Percentiles rank a stretch among this genome's conserved stretches.
phyloP scores from a whole-genome alignment of 2,329 filamentous ascomycete genomes.

The Aspergillus hortae region DNA sequence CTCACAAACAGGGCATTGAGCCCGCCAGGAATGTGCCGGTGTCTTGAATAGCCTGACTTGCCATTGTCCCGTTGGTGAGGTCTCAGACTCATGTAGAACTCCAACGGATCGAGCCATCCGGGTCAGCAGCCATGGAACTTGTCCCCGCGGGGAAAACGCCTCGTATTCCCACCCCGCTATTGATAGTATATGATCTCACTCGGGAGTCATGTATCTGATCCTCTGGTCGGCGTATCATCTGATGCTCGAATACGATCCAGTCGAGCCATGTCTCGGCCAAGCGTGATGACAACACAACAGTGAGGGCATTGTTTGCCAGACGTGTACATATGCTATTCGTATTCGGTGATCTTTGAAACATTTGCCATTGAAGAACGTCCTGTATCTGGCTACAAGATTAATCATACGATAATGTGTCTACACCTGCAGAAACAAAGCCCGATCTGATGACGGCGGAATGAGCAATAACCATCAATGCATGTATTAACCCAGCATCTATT shows the following conservation, averaged over 20 bases:
- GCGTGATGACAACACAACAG: background rate
- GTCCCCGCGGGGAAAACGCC: background rate
- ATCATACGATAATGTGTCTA: too few relatives aligned
- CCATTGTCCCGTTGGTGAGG: background rate
- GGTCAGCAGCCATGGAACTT: background rate
- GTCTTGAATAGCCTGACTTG: background rate
- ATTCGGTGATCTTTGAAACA: too few relatives aligned
- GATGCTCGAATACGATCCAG: background rate
- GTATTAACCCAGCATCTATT: too few relatives aligned
- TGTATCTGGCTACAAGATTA: too few relatives aligned
- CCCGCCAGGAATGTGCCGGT: background rate
- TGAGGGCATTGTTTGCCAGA: too few relatives aligned
- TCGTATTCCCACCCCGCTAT: conserved; percentile 4
- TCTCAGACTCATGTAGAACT: background rate
- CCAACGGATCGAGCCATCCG: background rate
- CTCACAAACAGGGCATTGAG: background rate
- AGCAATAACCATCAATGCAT: too few relatives aligned
- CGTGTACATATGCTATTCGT: too few relatives aligned
- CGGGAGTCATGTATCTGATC: background rate
- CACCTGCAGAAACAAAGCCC: too few relatives aligned
- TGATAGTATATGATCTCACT: conserved; percentile 6
- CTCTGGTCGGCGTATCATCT: background rate
- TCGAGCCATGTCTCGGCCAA: conserved; percentile 1
- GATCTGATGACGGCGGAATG: too few relatives aligned
- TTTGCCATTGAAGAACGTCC: too few relatives aligned